A percentile compares a stretch with the other conserved stretches of the same genome.
Evolutionary conservation across 306 rosid species (phyloP).

Genomic region (Dalbergia cultrata): DNA sequence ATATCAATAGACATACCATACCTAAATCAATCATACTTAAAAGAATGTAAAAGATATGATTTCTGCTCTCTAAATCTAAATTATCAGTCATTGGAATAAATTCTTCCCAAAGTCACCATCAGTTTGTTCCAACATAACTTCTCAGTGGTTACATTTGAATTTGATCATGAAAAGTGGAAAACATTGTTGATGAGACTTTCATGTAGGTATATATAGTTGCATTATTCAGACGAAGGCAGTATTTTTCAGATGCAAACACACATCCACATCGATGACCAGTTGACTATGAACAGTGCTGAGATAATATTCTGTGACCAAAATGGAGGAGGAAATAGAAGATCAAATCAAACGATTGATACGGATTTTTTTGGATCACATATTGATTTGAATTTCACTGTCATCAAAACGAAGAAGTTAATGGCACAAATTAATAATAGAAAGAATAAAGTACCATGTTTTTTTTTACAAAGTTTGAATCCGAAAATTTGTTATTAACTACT

Average conservation of each 20-base stretch:
- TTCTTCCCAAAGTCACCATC: slow-evolving; percentile 17
- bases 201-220: background rate
- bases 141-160: slow-evolving; percentile 9
- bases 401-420: background rate
- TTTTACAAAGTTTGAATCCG: too few relatives aligned
- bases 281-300: background rate
- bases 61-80: background rate
- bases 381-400: background rate
- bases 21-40: too few relatives aligned
- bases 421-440: too few relatives aligned
- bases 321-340: background rate
- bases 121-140: slow-evolving; percentile 6
- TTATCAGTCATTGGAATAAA: background rate
- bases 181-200: slow-evolving; percentile 19
- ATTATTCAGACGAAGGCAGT: background rate
- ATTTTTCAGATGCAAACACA: slow-evolving; percentile 6
- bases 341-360: background rate
- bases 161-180: slow-evolving; percentile 8
- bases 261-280: slow-evolving; percentile 20
- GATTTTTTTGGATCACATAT: background rate
- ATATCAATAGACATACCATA: background rate
- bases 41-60: background rate
- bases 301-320: background rate
- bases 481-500: too few relatives aligned
- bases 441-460: too few relatives aligned